Conservation (phyloP, 371 early-diverging fungal genomes). For the Dichotomocladium elegans region DNA sequence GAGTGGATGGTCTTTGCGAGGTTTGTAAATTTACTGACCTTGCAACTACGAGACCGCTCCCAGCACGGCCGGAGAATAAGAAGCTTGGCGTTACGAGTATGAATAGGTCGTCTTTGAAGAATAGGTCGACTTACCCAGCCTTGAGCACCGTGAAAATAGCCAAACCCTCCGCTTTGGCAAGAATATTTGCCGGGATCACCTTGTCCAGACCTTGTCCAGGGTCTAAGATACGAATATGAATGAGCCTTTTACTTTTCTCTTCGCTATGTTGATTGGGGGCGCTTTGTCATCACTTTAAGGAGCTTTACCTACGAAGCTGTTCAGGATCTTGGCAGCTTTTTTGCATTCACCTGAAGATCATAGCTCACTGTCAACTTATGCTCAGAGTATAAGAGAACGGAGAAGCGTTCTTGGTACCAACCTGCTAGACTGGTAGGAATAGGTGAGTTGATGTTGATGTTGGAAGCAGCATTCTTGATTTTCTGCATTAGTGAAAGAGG, state of each 20-base stretch:
- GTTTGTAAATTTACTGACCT: slow-evolving; percentile 44
- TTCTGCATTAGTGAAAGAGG: slow-evolving; percentile 6
- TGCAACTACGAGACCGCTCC: slow-evolving; percentile 90
- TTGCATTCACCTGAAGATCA: slow-evolving; percentile 61
- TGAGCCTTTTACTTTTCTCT: not conserved
- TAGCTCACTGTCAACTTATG: too few relatives aligned
- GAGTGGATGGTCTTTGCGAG: not conserved
- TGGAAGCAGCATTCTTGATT: slow-evolving; percentile 10
- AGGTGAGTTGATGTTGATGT: slow-evolving; percentile 16
- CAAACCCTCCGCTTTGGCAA: slow-evolving; percentile 82
- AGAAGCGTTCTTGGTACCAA: too few relatives aligned
- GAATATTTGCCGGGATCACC: slow-evolving; percentile 72
- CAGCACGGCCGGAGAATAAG: slow-evolving; percentile 87
- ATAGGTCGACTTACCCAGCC: too few relatives aligned
- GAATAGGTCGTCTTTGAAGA: too few relatives aligned
- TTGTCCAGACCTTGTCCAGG: slow-evolving; percentile 71
- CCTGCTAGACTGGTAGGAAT: slow-evolving; percentile 15
- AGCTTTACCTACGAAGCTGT: slow-evolving; percentile 68
- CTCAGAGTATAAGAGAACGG: too few relatives aligned
- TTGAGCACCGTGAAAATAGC: slow-evolving; percentile 92
- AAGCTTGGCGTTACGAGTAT: too few relatives aligned
- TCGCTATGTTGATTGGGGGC: too few relatives aligned
- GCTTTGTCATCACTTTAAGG: not conserved
- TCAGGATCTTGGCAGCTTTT: slow-evolving; percentile 76
- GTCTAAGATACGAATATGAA: slow-evolving; percentile 42